Evolutionary conservation across 106 monocot genomes (phyloP).

Genomic region (Xerophyta viscosa): DNA sequence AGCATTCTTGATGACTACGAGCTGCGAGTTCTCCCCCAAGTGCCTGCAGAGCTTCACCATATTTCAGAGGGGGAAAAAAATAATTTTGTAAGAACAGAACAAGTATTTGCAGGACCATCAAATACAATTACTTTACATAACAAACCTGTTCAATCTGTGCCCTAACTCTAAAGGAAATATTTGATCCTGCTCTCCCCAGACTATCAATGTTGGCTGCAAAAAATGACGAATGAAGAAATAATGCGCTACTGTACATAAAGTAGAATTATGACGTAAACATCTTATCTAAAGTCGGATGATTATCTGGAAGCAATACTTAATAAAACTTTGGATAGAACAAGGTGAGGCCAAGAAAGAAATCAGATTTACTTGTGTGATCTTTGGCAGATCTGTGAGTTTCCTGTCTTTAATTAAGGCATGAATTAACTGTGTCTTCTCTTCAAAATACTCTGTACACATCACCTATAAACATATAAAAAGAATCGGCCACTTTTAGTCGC

Average conservation of each 20-base stretch:
- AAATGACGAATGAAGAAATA: neutral
- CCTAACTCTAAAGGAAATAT: slow-evolving; percentile 46
- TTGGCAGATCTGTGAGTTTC: slow-evolving; percentile 34
- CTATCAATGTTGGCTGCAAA: slow-evolving; percentile 35
- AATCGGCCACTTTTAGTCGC: too few relatives aligned
- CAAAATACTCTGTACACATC: slow-evolving; percentile 34
- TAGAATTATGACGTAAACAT: too few relatives aligned
- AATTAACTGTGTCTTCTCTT: slow-evolving; percentile 34
- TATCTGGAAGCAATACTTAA: too few relatives aligned
- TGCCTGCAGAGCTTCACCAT: slow-evolving; percentile 14
- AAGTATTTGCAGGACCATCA: too few relatives aligned
- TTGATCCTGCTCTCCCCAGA: slow-evolving; percentile 41
- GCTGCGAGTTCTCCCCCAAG: slow-evolving; percentile 29
- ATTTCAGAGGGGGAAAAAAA: neutral
- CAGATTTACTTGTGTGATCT: slow-evolving; percentile 25
- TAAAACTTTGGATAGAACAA: neutral
- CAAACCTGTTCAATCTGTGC: slow-evolving; percentile 28
- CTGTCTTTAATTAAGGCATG: slow-evolving; percentile 25
- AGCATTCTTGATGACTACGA: slow-evolving; percentile 39
- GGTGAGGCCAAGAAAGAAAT: neutral
- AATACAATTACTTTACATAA: too few relatives aligned
- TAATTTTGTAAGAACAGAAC: neutral
- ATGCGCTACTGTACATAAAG: too few relatives aligned
- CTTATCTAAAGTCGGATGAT: too few relatives aligned
- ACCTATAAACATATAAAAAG: slow-evolving; percentile 21